Percentiles rank a stretch among this genome's conserved stretches.
Evolutionary conservation across 345 rosid species (phyloP).

Genomic region (Cardamine chenopodiifolia): DNA sequence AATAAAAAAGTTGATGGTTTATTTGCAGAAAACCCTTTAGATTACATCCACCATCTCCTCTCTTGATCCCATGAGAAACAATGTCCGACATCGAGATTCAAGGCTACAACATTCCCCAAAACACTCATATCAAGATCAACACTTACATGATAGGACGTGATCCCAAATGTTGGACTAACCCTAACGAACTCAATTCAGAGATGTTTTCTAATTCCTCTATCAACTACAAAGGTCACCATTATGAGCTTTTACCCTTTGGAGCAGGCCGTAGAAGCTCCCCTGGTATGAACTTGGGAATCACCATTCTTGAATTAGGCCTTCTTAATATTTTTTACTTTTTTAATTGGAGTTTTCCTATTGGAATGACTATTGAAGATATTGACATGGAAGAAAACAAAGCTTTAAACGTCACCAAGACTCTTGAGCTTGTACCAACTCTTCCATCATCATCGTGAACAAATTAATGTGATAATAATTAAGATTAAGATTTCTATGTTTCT

Average conservation of each 20-base stretch:
- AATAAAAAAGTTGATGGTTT: too few species aligned
- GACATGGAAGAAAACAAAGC: neutral
- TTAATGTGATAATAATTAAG: neutral
- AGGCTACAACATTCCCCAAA: neutral
- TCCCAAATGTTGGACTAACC: neutral
- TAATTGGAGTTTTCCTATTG: neutral
- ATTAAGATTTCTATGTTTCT: too few species aligned
- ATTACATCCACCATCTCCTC: neutral
- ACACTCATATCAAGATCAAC: neutral
- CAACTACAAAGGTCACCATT: neutral
- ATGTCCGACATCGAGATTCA: neutral
- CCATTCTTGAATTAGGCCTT: neutral
- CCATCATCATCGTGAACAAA: neutral
- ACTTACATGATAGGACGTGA: neutral
- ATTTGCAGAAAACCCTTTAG: neutral
- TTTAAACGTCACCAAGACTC: neutral
- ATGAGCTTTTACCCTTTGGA: neutral
- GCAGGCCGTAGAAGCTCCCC: neutral
- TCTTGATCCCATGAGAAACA: neutral
- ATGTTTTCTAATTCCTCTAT: neutral
- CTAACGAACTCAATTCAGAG: neutral
- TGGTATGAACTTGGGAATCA: neutral
- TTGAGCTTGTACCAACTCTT: neutral
- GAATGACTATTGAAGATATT: neutral
- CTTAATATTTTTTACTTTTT: neutral